Base-by-base conservation (phyloP, 306 rosid species). In the Citrullus colocynthis region DNA sequence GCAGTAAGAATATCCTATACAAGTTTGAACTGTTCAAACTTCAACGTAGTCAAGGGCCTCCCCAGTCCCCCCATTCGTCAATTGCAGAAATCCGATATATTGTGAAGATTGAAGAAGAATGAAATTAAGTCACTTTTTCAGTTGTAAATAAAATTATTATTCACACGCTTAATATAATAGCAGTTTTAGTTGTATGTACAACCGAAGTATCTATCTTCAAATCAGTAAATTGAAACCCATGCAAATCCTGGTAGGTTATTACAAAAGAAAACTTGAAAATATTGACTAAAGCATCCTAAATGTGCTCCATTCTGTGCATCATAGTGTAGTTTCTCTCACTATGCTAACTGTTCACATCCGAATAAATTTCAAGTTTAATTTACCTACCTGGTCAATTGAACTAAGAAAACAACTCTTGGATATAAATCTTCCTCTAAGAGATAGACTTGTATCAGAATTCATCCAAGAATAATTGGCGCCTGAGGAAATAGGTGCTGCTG, bases 301-400 rank as follows among this genome's bases (percentile, higher is more conserved):
- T 21, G 56, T 28, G 30, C 44, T 74, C 62, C 62, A 52, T 51
- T 28, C 28, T 74, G 32, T 52, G 48, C 61, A 51, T 30, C 36
- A 42, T 36, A 12, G 20, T n/a, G 36, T 41, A 69, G 55, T 20
- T 44, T 69, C 75, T 42, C 45, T 44, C 75, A 10, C 36, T 16
- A 5, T 51, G 60, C 77, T 73, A 24, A 51, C 12, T 45, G 76
- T 39, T 42, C 54, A 20, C 21, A 42, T 60, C 37, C 34, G 13
- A 56, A 56, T 48, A 55, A 56, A 56, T 17, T 11, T 75, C 20
- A 6, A 75, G 34, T 21, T 58, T 30, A 76, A 76, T 12, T n/a
- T 37, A 56, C 37, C 44, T 20, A 76, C 79, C 69, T 41, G 79
- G 69, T 59, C 69, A 76, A 76, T 16, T 9, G 15, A 76, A 76